Evolutionary conservation across 306 rosid species (phyloP), one percentile per base, ranked within the genome.

Genomic region (Calophaca sinica): DNA sequence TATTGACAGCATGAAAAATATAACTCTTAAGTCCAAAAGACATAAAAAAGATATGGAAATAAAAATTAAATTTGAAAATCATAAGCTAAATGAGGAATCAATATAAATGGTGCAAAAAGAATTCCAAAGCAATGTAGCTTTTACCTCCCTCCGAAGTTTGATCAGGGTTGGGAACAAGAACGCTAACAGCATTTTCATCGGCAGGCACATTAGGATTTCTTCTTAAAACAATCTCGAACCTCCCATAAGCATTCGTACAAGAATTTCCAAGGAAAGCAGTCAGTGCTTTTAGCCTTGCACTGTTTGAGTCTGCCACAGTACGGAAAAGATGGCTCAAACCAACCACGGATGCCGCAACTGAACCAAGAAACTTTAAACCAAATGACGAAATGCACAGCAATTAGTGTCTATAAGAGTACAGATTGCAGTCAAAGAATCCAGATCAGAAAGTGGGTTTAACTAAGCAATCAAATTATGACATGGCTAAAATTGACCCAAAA

Each of bases 241-340:
- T 78, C 38, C 81, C 87, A 62, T 77, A 46, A 31, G 81, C 74
- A 57, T 74, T 80, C 58, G 69, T 84, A 74, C 86, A 80, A 2
- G 88, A 83, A 65, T 84, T 84, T 62, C 86, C 54, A 2, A 91
- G 88, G 75, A 84, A 81, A 74, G 83, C 74, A 72, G 97, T 92
- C 82, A 91, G 68, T 81, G 82, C 72, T 80, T 83, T 89, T 68
- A 91, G 80, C 62, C 77, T 86, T 73, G 72, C 82, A 70, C 88
- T 83, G 28, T 83, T 87, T 75, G 92, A 81, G 81, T 91, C 96
- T 68, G 75, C 81, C 44, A 75, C 89, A 49, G 75, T 55, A 73
- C 65, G 86, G 68, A 88, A 91, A 81, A 89, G 86, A 70, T 91
- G 82, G 85, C 97, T 89, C 67, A 91, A 69, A 81, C 97, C 97